Conservation (phyloP, 2,329 filamentous ascomycete genomes). For the Elsinoe fawcettii region DNA sequence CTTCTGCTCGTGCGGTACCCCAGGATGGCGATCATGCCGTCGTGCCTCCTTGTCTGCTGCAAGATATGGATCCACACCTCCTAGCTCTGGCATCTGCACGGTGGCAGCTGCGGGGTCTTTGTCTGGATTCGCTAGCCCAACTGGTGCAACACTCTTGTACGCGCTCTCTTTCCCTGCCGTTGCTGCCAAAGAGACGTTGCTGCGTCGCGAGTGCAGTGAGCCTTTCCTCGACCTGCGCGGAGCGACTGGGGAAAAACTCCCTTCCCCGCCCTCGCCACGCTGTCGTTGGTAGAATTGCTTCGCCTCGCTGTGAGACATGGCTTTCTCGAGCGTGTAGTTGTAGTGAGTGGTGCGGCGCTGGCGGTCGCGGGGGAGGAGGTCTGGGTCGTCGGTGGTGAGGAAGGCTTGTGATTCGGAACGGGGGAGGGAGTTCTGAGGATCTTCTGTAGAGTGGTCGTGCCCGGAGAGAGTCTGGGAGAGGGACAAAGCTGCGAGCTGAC, state of each 20-base stretch:
- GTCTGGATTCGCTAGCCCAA: slow-evolving; percentile 29
- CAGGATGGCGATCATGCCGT: slow-evolving; percentile 44
- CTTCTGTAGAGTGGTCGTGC: not conserved
- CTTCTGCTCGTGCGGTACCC: slow-evolving; percentile 49
- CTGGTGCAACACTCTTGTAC: slow-evolving; percentile 30
- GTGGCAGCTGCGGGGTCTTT: slow-evolving; percentile 26
- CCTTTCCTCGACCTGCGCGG: slow-evolving; percentile 33
- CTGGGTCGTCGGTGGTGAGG: slow-evolving; percentile 21
- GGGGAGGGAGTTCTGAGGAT: not conserved
- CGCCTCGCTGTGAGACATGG: slow-evolving; percentile 87
- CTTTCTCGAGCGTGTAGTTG: slow-evolving; percentile 86
- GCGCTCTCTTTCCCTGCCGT: slow-evolving; percentile 17
- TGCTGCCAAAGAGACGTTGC: slow-evolving; percentile 21
- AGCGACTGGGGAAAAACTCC: slow-evolving; percentile 29
- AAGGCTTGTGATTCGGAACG: not conserved
- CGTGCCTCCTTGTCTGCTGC: slow-evolving; percentile 42
- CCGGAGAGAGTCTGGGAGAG: slow-evolving; percentile 13
- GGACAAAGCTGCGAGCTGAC: slow-evolving; percentile 7
- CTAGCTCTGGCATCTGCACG: slow-evolving; percentile 26
- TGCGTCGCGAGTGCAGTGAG: slow-evolving; percentile 37
- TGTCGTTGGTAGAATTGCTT: slow-evolving; percentile 94
- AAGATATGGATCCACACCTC: slow-evolving; percentile 26
- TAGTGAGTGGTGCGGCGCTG: slow-evolving; percentile 76
- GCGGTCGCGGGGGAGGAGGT: slow-evolving; percentile 42
- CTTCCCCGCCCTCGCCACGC: slow-evolving; percentile 48